Conservation (phyloP, 768 basidiomycete genomes). For the Tulasnella sp. region DNA sequence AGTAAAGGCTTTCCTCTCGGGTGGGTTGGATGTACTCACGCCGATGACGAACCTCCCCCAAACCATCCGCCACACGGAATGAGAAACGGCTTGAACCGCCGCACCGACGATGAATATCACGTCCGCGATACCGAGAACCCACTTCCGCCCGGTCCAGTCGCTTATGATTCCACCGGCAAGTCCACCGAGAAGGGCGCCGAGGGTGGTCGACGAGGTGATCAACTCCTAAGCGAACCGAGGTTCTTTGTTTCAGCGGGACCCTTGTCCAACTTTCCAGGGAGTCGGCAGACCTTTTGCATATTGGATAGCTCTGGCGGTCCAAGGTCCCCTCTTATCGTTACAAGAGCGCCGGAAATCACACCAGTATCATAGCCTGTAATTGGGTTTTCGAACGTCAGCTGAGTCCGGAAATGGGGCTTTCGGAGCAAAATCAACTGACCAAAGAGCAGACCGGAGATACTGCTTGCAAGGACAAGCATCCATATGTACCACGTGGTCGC, state of each 20-base stretch:
- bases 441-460: slow-evolving; percentile 75
- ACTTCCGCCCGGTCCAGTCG: slow-evolving; percentile 69
- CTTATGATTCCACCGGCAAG: slow-evolving; percentile 69
- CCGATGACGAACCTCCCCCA: slow-evolving; percentile 77
- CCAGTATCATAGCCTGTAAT: slow-evolving; percentile 75
- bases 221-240: slow-evolving; percentile 57
- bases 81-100: slow-evolving; percentile 66
- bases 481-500: slow-evolving; percentile 67
- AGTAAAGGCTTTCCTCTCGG: neutral
- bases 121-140: slow-evolving; percentile 68
- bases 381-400: neutral
- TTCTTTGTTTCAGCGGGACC: neutral
- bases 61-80: slow-evolving; percentile 73
- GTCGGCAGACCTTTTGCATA: slow-evolving; percentile 60
- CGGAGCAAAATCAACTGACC: slow-evolving; percentile 50
- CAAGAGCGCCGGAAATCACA: slow-evolving; percentile 78
- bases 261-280: neutral
- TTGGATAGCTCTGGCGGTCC: slow-evolving; percentile 60
- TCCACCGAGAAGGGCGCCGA: slow-evolving; percentile 77
- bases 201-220: slow-evolving; percentile 77
- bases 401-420: too few species aligned
- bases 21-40: slow-evolving; percentile 4
- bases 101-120: slow-evolving; percentile 76
- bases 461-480: slow-evolving; percentile 73
- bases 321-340: slow-evolving; percentile 69